phyloP scores from a whole-genome alignment of 257 asterid species.

The Primulina tabacum region DNA sequence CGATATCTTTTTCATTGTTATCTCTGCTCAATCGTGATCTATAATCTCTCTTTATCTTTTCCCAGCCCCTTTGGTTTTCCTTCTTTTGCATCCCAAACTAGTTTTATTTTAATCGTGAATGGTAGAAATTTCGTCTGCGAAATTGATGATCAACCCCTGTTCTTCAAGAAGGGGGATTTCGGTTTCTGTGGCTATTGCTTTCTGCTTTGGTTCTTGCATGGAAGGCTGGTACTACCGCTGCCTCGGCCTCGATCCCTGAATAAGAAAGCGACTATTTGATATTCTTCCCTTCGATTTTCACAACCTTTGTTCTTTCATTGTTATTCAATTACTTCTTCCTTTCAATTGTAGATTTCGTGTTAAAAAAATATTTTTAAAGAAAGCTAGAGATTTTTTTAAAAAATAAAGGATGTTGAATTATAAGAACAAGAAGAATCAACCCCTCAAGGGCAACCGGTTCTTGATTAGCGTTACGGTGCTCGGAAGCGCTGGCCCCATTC shows the following conservation, averaged over 20 bases:
- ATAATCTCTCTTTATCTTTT: neutral
- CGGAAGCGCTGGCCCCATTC: slow-evolving; percentile 92
- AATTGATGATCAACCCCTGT: slow-evolving; percentile 76
- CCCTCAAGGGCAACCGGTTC: slow-evolving; percentile 59
- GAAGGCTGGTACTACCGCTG: slow-evolving; percentile 46
- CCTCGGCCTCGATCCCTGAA: slow-evolving; percentile 65
- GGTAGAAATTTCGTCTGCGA: slow-evolving; percentile 59
- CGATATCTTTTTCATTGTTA: neutral
- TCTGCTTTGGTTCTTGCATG: slow-evolving; percentile 49
- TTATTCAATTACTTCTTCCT: neutral
- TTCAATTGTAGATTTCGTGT: neutral
- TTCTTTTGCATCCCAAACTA: neutral
- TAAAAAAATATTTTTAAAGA: slow-evolving; percentile 7
- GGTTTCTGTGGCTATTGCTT: slow-evolving; percentile 38
- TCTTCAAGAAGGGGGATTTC: slow-evolving; percentile 66
- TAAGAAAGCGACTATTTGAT: neutral
- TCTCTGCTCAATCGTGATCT: neutral
- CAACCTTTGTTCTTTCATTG: neutral
- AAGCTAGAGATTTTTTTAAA: slow-evolving; percentile 2
- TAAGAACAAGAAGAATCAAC: slow-evolving; percentile 78
- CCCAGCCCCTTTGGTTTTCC: neutral
- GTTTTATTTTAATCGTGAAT: slow-evolving; percentile 44
- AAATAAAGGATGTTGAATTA: slow-evolving; percentile 52
- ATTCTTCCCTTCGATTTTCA: neutral
- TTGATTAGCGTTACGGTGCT: slow-evolving; percentile 68